Evolutionary conservation across 2,329 filamentous ascomycete genomes (phyloP).

Genomic region (Ilyonectria sp.): DNA sequence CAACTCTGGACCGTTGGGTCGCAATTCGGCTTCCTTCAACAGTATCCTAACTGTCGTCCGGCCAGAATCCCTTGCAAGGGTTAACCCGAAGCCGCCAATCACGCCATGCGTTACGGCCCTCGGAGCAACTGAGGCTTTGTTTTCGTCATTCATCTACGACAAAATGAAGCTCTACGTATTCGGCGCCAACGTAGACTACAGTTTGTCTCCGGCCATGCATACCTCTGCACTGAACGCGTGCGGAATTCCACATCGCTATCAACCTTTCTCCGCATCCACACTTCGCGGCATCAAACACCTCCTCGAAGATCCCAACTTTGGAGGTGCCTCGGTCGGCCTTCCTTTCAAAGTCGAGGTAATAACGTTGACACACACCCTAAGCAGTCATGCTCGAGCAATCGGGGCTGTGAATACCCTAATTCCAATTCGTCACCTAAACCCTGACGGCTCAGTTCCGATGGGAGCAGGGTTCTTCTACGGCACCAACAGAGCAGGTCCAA

Average conservation of each 20-base stretch:
- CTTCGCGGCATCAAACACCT: slow-evolving; percentile 75
- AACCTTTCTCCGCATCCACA: slow-evolving; percentile 73
- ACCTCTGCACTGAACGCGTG: slow-evolving; percentile 77
- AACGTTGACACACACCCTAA: slow-evolving; percentile 77
- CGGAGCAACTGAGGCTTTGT: slow-evolving; percentile 76
- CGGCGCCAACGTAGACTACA: slow-evolving; percentile 80
- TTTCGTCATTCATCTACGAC: slow-evolving; percentile 76
- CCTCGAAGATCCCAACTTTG: slow-evolving; percentile 77
- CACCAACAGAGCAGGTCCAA: slow-evolving; percentile 73
- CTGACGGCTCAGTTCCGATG: slow-evolving; percentile 70
- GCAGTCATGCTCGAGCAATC: slow-evolving; percentile 80
- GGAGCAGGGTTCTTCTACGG: slow-evolving; percentile 68
- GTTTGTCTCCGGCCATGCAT: slow-evolving; percentile 84
- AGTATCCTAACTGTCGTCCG: slow-evolving; percentile 73
- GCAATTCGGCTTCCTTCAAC: slow-evolving; percentile 78
- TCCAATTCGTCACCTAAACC: slow-evolving; percentile 74
- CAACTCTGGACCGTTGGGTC: slow-evolving; percentile 75
- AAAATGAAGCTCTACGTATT: slow-evolving; percentile 82
- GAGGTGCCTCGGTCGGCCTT: slow-evolving; percentile 79
- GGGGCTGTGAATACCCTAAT: slow-evolving; percentile 84
- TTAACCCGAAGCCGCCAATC: slow-evolving; percentile 43
- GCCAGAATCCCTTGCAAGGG: slow-evolving; percentile 54
- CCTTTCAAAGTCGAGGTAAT: slow-evolving; percentile 85
- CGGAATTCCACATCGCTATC: slow-evolving; percentile 79
- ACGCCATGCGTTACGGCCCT: slow-evolving; percentile 67